Base-by-base conservation (phyloP, 75 land plant species). In the Selaginella tamariscina region DNA sequence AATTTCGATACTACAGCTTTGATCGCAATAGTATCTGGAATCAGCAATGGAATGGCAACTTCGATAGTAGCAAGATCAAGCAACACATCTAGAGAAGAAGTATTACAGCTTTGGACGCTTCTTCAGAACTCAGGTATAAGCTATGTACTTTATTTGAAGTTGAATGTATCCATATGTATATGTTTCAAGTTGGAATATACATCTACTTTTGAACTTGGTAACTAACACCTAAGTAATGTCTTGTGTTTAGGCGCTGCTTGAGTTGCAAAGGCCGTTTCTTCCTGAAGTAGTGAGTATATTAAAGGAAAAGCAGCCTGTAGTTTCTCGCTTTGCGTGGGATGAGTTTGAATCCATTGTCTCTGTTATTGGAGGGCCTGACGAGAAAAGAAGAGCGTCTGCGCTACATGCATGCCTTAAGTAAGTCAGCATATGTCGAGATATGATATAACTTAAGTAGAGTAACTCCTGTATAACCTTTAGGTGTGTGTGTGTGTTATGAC, bases 1-100 rank as follows among this genome's bases (percentile, higher is more conserved):
- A 95, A 95, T 70, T 74, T 95, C 75, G 99, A 95, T 71, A 95
- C 99, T 23, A 95, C 99, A 33, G 89, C 89, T 56, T 72, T 95
- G 71, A 75, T 95, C 56, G 99, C 92, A 18, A 63, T 95, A 65
- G 87, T 95, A 0, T 91, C 97, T 2, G 99, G 85, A 44, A 77
- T 88, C 22, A 95, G 92, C 74, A 95, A 95, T 78, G 92, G 92
- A 31, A 68, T 78, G 55, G 72, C 89, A 5, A 67, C 73, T 54
- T 32, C 69, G 26, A 63, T 95, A 24, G 72, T 81, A 39, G 44
- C 63, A 23, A 65, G 74, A 29, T 70, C 85, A 30, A 74, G 73
- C 31, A 70, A 65, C n/a, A 59, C 82, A 80, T 32, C 28, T 84
- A 74, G 76, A 71, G 57, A 65, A 49, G 63, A 78, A 79, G 27